These are phyloP conservation scores for Balakata baccata DNA, from an alignment of 345 rosid species.

Conservation along the genomic window DNA sequence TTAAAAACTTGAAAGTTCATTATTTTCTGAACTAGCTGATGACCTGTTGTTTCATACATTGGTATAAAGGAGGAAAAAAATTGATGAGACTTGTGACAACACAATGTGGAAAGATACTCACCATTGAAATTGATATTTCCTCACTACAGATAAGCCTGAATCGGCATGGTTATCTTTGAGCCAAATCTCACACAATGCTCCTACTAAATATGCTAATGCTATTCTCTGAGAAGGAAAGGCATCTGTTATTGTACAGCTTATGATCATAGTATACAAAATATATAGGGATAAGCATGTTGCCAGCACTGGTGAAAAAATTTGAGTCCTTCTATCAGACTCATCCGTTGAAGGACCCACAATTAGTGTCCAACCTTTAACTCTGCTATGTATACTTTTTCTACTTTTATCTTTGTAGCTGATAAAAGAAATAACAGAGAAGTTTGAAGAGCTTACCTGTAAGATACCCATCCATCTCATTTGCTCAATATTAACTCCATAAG, in stretches of 20 bases:
- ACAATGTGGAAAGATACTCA: constrained; percentile 19
- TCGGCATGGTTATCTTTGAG: constrained; percentile 48
- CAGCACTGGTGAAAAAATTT: background rate
- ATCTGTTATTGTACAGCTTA: constrained; percentile 13
- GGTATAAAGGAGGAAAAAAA: background rate
- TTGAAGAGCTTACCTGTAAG: constrained; percentile 54
- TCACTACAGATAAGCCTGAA: constrained; percentile 42
- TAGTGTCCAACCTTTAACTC: background rate
- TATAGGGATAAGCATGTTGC: background rate
- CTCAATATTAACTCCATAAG: constrained; percentile 56
- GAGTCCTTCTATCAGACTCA: background rate
- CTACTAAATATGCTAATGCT: constrained; percentile 63
- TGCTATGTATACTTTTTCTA: too few relatives aligned
- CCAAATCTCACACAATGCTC: constrained; percentile 86
- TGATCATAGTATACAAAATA: background rate
- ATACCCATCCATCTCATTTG: constrained; percentile 74
- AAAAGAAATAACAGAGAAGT: background rate
- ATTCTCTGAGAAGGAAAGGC: constrained; percentile 53
- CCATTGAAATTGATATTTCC: constrained; percentile 62
- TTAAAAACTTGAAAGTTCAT: too few relatives aligned
- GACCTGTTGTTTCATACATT: background rate
- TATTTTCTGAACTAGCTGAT: background rate
- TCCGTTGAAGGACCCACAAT: background rate
- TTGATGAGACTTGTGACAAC: background rate
- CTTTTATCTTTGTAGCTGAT: background rate